A percentile compares a stretch with the other conserved stretches of the same genome.
phyloP scores from a whole-genome alignment of 805 yeast species.

The Metschnikowia amazonensis region DNA sequence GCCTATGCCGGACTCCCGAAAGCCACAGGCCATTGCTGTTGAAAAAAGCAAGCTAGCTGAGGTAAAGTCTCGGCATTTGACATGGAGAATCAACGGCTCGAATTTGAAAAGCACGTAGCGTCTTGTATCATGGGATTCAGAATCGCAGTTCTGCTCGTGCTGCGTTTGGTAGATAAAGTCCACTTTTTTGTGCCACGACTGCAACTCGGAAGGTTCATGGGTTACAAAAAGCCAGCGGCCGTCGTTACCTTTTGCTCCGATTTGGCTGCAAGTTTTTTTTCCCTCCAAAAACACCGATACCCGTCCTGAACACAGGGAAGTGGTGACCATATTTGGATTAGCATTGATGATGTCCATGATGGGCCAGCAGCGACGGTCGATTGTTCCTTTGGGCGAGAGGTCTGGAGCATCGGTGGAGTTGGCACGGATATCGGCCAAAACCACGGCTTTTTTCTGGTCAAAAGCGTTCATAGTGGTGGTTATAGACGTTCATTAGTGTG shows the following conservation, averaged over 20 bases:
- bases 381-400: constrained; percentile 83
- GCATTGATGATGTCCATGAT: constrained; percentile 64
- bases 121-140: constrained; percentile 1
- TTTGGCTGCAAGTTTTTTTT: constrained; percentile 41
- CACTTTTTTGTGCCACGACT: constrained; percentile 44
- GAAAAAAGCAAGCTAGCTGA: constrained; percentile 62
- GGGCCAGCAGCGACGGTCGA: constrained; percentile 73
- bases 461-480: constrained; percentile 44
- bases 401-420: constrained; percentile 48
- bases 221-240: constrained; percentile 83
- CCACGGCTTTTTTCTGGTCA: constrained; percentile 59
- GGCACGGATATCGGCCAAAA: constrained; percentile 49
- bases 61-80: constrained; percentile 62
- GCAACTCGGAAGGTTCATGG: constrained; percentile 52
- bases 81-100: constrained; percentile 83
- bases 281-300: constrained; percentile 83
- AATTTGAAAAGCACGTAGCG: constrained; percentile 71
- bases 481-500: too few species aligned
- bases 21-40: constrained; percentile 79
- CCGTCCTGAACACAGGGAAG: constrained; percentile 86
- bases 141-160: background rate
- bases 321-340: constrained; percentile 68
- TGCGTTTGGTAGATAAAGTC: constrained; percentile 16
- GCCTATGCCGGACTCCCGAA: constrained; percentile 84
- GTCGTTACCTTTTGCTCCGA: constrained; percentile 83